A percentile compares a stretch with the other conserved stretches of the same genome.
Conservation (phyloP, 495 filamentous ascomycete genomes). For the Cudoniella acicularis region DNA sequence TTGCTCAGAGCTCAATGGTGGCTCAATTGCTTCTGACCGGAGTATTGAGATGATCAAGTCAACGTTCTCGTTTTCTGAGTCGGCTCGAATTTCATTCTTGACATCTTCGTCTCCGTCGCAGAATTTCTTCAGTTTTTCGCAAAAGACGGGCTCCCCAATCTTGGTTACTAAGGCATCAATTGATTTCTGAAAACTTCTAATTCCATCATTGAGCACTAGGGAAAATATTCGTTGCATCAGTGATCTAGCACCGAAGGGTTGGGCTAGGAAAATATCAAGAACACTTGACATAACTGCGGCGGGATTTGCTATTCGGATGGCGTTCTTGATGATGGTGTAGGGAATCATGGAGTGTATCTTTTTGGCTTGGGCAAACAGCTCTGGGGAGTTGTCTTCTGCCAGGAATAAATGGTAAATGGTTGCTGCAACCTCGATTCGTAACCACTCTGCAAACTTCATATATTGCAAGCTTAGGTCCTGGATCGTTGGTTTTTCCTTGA, state of each 20-base stretch:
- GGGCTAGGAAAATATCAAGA: conserved; percentile 90
- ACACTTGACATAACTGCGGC: conserved; percentile 92
- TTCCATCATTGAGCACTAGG: conserved; percentile 86
- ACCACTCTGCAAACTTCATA: conserved; percentile 97
- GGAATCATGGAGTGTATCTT: conserved; percentile 90
- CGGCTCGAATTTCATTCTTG: conserved; percentile 69
- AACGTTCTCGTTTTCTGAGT: conserved; percentile 64
- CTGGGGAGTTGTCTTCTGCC: conserved; percentile 95
- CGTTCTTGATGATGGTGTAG: conserved; percentile 90
- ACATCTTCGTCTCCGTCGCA: conserved; percentile 65
- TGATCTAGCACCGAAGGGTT: conserved; percentile 86
- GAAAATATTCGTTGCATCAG: conserved; percentile 91
- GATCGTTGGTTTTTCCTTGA: conserved; percentile 80
- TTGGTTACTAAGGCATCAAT: conserved; percentile 73
- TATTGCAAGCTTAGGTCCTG: conserved; percentile 89
- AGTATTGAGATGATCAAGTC: conserved; percentile 85
- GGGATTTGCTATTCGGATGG: conserved; percentile 93
- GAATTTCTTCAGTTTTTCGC: conserved; percentile 76
- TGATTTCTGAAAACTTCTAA: conserved; percentile 73
- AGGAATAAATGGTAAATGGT: conserved; percentile 97
- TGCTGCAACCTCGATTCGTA: conserved; percentile 94
- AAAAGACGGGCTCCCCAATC: conserved; percentile 75
- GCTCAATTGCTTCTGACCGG: conserved; percentile 65
- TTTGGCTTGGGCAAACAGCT: conserved; percentile 90
- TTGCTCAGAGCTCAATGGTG: conserved; percentile 66